Percentiles rank a stretch among this genome's conserved stretches.
Conservation (phyloP, 306 rosid genomes). For the Begonia loranthoides region DNA sequence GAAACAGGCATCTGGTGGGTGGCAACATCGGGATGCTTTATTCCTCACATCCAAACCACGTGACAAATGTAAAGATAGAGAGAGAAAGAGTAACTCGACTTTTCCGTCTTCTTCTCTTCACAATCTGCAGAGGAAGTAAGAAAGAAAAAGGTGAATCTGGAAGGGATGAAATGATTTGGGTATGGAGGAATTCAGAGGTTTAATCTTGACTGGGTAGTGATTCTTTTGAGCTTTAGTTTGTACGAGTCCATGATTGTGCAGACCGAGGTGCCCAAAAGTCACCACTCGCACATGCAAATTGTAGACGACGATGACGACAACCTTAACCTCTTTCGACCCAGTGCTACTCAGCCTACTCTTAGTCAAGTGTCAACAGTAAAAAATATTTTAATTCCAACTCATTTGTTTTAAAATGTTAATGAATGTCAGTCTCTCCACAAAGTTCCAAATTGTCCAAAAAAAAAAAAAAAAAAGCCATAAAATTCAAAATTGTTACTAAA, state of each 20-base stretch:
- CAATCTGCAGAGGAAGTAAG: background rate
- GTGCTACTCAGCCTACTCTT: too few relatives aligned
- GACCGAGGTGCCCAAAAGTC: background rate
- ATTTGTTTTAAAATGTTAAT: too few relatives aligned
- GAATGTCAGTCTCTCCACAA: too few relatives aligned
- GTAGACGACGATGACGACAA: conserved; percentile 3
- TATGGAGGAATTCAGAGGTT: background rate
- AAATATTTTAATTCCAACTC: too few relatives aligned
- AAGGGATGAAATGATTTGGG: conserved; percentile 5
- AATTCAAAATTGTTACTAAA: too few relatives aligned
- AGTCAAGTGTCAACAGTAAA: too few relatives aligned
- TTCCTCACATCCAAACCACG: too few relatives aligned
- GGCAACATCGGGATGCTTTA: conserved; percentile 1
- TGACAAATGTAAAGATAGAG: background rate
- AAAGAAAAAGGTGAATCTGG: background rate
- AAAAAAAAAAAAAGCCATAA: too few relatives aligned
- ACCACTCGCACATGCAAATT: conserved; percentile 3
- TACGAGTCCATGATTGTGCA: too few relatives aligned
- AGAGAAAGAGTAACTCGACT: background rate
- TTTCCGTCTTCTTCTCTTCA: background rate
- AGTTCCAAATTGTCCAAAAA: too few relatives aligned
- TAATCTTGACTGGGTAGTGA: background rate
- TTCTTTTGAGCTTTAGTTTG: background rate
- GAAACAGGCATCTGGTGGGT: background rate
- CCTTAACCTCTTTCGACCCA: too few relatives aligned